Evolutionary conservation across 108 stramenopile species (phyloP).

Genomic region (Nitzschia palea): DNA sequence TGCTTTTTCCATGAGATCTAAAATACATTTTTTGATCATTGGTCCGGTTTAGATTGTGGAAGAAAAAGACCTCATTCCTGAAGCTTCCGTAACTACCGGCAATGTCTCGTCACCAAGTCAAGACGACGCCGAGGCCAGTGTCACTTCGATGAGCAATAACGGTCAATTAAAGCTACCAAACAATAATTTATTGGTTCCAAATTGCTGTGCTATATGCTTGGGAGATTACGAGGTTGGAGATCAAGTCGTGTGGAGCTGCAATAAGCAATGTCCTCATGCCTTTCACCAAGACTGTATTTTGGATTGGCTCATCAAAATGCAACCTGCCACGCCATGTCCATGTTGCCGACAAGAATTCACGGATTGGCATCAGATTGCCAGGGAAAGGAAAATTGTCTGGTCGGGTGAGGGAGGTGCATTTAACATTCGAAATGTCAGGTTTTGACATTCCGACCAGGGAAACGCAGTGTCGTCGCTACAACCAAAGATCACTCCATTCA

Average conservation of each 20-base stretch:
- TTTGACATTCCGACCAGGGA: too few relatives aligned
- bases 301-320: slow-evolving; percentile 70
- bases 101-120: too few relatives aligned
- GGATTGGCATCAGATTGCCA: slow-evolving; percentile 38
- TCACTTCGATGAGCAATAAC: slow-evolving; percentile 17
- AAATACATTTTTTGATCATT: too few relatives aligned
- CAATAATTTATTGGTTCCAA: slow-evolving; percentile 35
- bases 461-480: too few relatives aligned
- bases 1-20: background rate
- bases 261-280: slow-evolving; percentile 56
- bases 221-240: slow-evolving; percentile 61
- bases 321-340: slow-evolving; percentile 63
- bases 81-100: background rate
- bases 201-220: slow-evolving; percentile 75
- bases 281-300: slow-evolving; percentile 76
- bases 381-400: slow-evolving; percentile 39
- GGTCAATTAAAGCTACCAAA: slow-evolving; percentile 16
- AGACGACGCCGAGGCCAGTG: background rate
- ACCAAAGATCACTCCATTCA: too few relatives aligned
- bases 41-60: slow-evolving; percentile 18
- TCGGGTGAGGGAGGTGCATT: too few relatives aligned
- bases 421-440: too few relatives aligned
- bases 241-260: slow-evolving; percentile 48
- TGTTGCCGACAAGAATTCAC: slow-evolving; percentile 70
- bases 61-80: slow-evolving; percentile 21